Evolutionary conservation across 257 asterid species (phyloP).

Genomic region (Jacaranda mimosifolia): DNA sequence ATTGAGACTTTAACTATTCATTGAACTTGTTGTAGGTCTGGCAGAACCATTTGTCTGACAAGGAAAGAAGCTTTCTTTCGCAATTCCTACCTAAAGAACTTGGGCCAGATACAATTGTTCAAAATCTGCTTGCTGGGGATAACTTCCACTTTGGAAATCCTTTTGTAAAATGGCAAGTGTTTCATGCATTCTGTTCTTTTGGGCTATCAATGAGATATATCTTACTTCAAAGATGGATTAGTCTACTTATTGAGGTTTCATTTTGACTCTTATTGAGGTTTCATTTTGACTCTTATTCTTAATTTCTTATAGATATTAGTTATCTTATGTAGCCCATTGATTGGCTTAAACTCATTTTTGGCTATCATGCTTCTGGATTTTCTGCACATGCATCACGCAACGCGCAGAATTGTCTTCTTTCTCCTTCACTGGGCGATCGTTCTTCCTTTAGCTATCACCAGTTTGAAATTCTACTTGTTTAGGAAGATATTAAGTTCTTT

Average conservation of each 20-base stretch:
- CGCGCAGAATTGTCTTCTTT: slow-evolving; percentile 10
- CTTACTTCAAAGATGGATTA: slow-evolving; percentile 16
- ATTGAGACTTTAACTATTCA: slow-evolving; percentile 28
- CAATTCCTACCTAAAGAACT: slow-evolving; percentile 73
- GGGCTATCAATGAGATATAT: slow-evolving; percentile 27
- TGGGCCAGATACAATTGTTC: slow-evolving; percentile 63
- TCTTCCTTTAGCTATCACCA: slow-evolving; percentile 16
- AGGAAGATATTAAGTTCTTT: slow-evolving; percentile 20
- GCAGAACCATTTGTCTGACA: slow-evolving; percentile 73
- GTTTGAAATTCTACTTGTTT: slow-evolving; percentile 28
- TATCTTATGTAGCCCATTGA: background rate
- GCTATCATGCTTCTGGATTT: slow-evolving; percentile 13
- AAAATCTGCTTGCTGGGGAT: slow-evolving; percentile 76
- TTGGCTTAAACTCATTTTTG: slow-evolving; percentile 9
- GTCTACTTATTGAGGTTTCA: slow-evolving; percentile 2
- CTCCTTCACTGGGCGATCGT: background rate
- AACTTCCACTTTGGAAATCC: slow-evolving; percentile 90
- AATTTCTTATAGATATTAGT: background rate
- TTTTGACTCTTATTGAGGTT: slow-evolving; percentile 13
- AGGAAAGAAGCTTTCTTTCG: slow-evolving; percentile 67
- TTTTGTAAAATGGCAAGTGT: slow-evolving; percentile 75
- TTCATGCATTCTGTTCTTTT: slow-evolving; percentile 35
- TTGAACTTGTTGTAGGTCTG: slow-evolving; percentile 75
- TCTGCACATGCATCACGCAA: slow-evolving; percentile 11
- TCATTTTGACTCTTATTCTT: background rate